These are phyloP conservation scores for Jamesozyma hellenica DNA, from an alignment of 805 yeast genomes.

Conservation along the genomic window DNA sequence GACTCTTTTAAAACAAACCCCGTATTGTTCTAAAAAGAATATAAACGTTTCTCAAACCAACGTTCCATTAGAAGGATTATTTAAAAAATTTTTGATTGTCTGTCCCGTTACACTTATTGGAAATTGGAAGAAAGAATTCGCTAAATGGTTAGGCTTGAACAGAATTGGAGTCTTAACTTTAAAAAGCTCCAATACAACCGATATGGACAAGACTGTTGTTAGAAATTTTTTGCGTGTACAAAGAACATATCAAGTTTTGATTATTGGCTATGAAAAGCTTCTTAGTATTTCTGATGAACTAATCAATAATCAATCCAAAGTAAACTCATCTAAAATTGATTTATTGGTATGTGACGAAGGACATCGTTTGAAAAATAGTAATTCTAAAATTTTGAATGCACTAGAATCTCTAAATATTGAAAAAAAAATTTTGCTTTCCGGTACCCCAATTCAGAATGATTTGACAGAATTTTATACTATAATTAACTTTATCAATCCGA, in stretches of 20 bases:
- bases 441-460: constrained; percentile 93
- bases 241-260: constrained; percentile 68
- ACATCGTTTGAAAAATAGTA: constrained; percentile 69
- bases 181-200: constrained; percentile 38
- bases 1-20: constrained; percentile 68
- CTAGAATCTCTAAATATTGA: constrained; percentile 45
- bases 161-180: constrained; percentile 58
- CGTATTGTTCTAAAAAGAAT: constrained; percentile 27
- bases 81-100: constrained; percentile 60
- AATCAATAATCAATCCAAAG: constrained; percentile 18
- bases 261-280: constrained; percentile 82
- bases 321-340: constrained; percentile 38
- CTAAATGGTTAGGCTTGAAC: constrained; percentile 71
- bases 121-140: constrained; percentile 84
- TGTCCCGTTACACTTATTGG: constrained; percentile 85
- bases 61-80: constrained; percentile 28
- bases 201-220: constrained; percentile 48
- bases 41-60: constrained; percentile 29
- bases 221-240: constrained; percentile 49
- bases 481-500: constrained; percentile 77
- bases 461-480: constrained; percentile 72
- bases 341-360: constrained; percentile 90
- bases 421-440: constrained; percentile 61
- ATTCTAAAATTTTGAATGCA: constrained; percentile 61
- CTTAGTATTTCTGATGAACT: constrained; percentile 44